phyloP scores from a whole-genome alignment of 2,329 filamentous ascomycete species.

The Thelonectria blattea region DNA sequence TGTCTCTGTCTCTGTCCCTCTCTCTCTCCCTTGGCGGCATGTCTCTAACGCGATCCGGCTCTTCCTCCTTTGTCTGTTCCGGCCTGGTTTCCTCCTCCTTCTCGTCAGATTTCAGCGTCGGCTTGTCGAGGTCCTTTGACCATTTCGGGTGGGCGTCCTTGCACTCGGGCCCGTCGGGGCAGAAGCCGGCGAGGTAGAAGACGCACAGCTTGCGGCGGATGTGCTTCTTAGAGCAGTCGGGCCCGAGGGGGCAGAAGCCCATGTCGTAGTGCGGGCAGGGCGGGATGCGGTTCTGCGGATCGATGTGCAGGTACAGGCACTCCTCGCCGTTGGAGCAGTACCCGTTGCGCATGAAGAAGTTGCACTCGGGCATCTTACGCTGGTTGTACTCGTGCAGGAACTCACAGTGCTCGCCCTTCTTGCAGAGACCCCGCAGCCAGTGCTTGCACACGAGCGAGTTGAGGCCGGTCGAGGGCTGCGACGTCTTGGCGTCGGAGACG shows the following conservation, averaged over 20 bases:
- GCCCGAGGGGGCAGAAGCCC: conserved; percentile 92
- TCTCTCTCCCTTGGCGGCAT: conserved; percentile 38
- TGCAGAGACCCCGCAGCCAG: conserved; percentile 96
- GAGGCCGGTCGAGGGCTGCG: conserved; percentile 59
- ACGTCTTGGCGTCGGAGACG: conserved; percentile 49
- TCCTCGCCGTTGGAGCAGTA: conserved; percentile 98
- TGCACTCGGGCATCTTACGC: conserved; percentile 97
- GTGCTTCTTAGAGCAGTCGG: conserved; percentile 86
- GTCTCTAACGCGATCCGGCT: conserved; percentile 45
- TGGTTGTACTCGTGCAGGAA: conserved; percentile 99
- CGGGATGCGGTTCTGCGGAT: conserved; percentile 78
- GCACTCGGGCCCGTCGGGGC: conserved; percentile 79
- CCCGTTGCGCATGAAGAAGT: conserved; percentile 90
- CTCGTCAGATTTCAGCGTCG: conserved; percentile 70
- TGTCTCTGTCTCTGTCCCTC: conserved; percentile 36
- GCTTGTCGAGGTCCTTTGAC: conserved; percentile 77
- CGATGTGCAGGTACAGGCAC: conserved; percentile 90
- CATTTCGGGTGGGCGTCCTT: conserved; percentile 83
- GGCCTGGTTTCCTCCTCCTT: conserved; percentile 55
- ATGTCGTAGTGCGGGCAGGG: conserved; percentile 91
- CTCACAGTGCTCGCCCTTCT: conserved; percentile 96
- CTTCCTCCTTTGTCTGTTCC: conserved; percentile 45
- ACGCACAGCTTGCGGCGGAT: conserved; percentile 80
- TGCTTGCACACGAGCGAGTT: conserved; percentile 96
- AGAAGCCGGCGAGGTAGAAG: conserved; percentile 93